Base-by-base conservation (phyloP, 805 yeast species). In the Candida nemodendra region DNA sequence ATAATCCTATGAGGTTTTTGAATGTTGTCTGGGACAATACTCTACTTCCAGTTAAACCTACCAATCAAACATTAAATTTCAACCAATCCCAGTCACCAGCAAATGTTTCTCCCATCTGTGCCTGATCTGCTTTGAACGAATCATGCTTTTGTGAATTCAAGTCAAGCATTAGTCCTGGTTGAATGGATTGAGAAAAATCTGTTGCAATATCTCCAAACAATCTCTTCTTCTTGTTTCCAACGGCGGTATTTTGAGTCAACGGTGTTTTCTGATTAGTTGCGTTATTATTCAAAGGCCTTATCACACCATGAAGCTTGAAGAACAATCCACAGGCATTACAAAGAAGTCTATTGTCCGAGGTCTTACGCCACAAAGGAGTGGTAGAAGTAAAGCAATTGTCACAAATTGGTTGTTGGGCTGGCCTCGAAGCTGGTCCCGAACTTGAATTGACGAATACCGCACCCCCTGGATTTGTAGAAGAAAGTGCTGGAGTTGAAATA, bases 291-390 rank as follows among this genome's bases (percentile, higher is more conserved):
- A 51, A 41, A n/a, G 65, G 64, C 38, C 66, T 50, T 12, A 59
- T 57, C 13, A 57, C 65, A 27, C 96, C 96, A 58, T 90, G 97
- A 25, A 90, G 71, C 66, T 90, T 90, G 50, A 87, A 71, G 53
- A 89, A 88, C 39, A 88, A 68, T 0, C 96, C 96, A 68, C 96
- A 88, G 2, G 97, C 97, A 64, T 90, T 90, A 59, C 97, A 90
- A 28, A 90, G 72, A 25, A 89, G 85, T 51, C 80, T 77, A 19
- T 90, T 91, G 17, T 85, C 79, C 49, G 87, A 95, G 8, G 66
- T 62, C 47, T 96, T 74, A 56, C 97, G 76, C 97, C 97, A 90
- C 13, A 90, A 69, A 1, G 97, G 97, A 2, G 97, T 90, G 4
- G 95, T 88, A 27, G 89, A 81, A 1, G 97, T 90, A 52, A 81